Conservation (phyloP, 257 asterid genomes). For the Solanum chiquidenum region DNA sequence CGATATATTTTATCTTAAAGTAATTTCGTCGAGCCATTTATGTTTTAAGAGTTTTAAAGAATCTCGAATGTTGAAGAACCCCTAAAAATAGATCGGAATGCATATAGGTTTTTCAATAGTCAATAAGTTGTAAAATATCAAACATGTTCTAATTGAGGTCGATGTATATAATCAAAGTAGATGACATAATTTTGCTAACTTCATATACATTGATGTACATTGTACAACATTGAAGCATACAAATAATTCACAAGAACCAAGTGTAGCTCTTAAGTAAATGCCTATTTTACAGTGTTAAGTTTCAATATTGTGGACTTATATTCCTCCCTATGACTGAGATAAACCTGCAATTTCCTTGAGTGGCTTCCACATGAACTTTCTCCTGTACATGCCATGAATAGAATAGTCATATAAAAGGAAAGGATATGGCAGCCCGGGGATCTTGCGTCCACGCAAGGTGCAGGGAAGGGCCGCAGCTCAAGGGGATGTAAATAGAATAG, state of each 20-base stretch:
- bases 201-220: neutral
- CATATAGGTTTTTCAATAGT: neutral
- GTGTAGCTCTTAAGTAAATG: neutral
- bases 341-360: conserved; percentile 62
- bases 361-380: conserved; percentile 80
- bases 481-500: neutral
- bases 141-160: neutral
- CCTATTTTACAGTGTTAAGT: neutral
- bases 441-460: neutral
- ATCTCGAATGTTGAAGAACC: no score
- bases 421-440: neutral
- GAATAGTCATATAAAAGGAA: neutral
- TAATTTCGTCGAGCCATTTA: neutral
- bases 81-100: neutral
- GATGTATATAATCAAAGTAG: neutral
- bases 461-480: neutral
- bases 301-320: neutral
- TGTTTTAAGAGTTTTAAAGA: neutral
- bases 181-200: neutral
- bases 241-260: neutral
- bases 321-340: conserved; percentile 7
- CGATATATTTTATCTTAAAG: neutral
- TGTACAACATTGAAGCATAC: neutral
- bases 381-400: conserved; percentile 29
- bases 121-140: neutral